Base-by-base conservation (phyloP, 2,329 filamentous ascomycete genomes). In the Helminthosporium solani region DNA sequence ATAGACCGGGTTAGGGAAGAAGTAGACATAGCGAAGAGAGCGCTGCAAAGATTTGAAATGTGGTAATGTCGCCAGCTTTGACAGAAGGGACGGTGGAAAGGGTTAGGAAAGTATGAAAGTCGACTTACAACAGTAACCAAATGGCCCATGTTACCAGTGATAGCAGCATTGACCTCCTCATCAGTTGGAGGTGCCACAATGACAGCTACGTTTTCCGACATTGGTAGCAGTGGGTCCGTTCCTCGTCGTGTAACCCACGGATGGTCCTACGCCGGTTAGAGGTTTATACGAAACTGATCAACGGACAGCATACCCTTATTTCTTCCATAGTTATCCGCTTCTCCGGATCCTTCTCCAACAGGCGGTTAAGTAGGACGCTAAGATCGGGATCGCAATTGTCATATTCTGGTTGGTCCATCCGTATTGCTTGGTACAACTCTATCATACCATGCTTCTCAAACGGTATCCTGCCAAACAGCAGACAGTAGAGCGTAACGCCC, bases 401-500 rank as follows among this genome's bases (percentile, higher is more conserved):
- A 19, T 92, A 74, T 14, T 78, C 68, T 0, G 86, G 71, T 3
- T 81, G 70, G 33, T 95, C 86, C 23, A 78, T 81, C 54, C 86
- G 86, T 70, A 99, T 97, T 4, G 90, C 84, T 48, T 95, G 85
- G 65, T 95, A 97, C 52, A 97, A 82, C 40, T 96, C 91, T 45
- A 96, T 76, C 49, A 96, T 84, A 15, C 83, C 84, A 5, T 81
- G 76, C 45, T 86, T 82, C 61, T 91, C 86, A 63, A 97, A 99
- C 0, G 94, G 94, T 50, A 99, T 86, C 40, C 76, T 79, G 25
- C 94, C 94, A 61, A 95, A 97, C 50, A 87, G 85, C 31, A 99
- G 78, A 67, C 94, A 99, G 67, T 92, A 97, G 2, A 99, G 76
- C 1, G 91, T 95, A 7, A 96, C 86, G 6, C 94, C 94, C 92